phyloP scores from a whole-genome alignment of 108 stramenopile genomes.

The Cafeteria roenbergensis region DNA sequence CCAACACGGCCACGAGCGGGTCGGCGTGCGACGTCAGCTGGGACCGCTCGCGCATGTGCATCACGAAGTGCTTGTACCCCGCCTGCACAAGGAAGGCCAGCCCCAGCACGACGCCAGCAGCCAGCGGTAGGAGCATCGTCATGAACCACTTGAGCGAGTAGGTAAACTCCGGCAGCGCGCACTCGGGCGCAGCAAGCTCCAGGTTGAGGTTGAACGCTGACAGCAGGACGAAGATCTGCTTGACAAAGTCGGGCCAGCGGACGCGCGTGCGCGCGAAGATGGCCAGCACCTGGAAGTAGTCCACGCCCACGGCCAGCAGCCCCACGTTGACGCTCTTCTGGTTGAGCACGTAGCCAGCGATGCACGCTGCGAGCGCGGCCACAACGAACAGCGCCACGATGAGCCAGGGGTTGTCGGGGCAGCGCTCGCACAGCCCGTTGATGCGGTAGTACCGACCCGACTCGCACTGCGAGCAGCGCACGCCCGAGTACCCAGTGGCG shows the following conservation, averaged over 20 bases:
- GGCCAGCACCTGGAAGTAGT: slow-evolving; percentile 31
- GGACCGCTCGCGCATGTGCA: too few relatives aligned
- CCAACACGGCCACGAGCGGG: too few relatives aligned
- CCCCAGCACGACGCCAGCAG: background rate
- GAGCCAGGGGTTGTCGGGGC: slow-evolving; percentile 11
- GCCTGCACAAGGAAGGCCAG: slow-evolving; percentile 9
- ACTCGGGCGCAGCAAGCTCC: slow-evolving; percentile 29
- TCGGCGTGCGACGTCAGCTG: too few relatives aligned
- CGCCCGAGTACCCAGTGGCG: background rate
- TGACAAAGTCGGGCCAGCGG: slow-evolving; percentile 18
- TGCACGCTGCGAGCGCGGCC: too few relatives aligned
- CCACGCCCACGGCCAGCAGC: slow-evolving; percentile 22
- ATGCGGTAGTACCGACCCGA: background rate
- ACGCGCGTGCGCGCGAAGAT: slow-evolving; percentile 20
- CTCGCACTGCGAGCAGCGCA: background rate
- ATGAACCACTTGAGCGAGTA: slow-evolving; percentile 25
- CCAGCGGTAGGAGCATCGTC: background rate
- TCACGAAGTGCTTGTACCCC: slow-evolving; percentile 19
- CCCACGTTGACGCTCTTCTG: slow-evolving; percentile 27
- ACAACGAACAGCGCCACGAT: background rate
- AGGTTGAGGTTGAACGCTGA: slow-evolving; percentile 26
- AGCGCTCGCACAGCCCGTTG: slow-evolving; percentile 1
- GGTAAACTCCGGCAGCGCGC: slow-evolving; percentile 16
- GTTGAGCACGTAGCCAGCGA: slow-evolving; percentile 24
- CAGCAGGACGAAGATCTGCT: slow-evolving; percentile 13